Evolutionary conservation across 306 rosid species (phyloP), one percentile per base, ranked within the genome.

Genomic region (Myrica gale): DNA sequence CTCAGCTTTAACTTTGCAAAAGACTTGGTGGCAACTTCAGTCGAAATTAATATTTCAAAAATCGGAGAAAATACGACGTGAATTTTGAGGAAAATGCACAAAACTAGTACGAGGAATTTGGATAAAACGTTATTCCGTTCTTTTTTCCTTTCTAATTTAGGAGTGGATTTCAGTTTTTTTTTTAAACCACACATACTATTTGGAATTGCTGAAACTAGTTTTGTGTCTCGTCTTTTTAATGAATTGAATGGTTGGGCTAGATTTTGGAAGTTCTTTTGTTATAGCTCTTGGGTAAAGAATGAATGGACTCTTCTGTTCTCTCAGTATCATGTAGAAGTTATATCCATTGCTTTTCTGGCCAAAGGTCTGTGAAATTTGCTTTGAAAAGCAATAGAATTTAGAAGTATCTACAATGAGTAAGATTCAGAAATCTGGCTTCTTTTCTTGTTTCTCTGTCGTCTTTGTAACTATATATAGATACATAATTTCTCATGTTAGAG

Each of bases 341-440:
- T 63, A 47, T 72, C 46, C 42, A 12, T 46, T 51, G 48, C 52
- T 23, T 76, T 20, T 62, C 67, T 52, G 65, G 46, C 76, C 26
- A 20, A 71, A 71, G 67, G 2, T 16, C 3, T 16, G 12, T 63
- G n/a, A 48, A 71, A 32, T 26, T 52, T 37, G 4, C 47, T 1
- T 41, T 7, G 21, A 13, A 39, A 62, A 15, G 5, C 11, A 39
- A 63, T 7, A 41, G 17, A 63, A 63, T 6, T 2, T 41, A 37
- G 47, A 9, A 15, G 10, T 20, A 10, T 58, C 21, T 20, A 11
- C 11, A 19, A 17, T 66, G 70, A 3, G 12, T n/a, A 17, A 66
- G 21, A 42, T n/a, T 66, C 11, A 41, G 42, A 65, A n/a, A 13
- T 42, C 42, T 16, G 10, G 3, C 21, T 56, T 56, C 5, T 42